Percentiles rank a stretch among this genome's conserved stretches.
These are phyloP conservation scores for Musa troglodytarum DNA, from an alignment of 176 grass and related monocot genomes.

Conservation along the genomic window DNA sequence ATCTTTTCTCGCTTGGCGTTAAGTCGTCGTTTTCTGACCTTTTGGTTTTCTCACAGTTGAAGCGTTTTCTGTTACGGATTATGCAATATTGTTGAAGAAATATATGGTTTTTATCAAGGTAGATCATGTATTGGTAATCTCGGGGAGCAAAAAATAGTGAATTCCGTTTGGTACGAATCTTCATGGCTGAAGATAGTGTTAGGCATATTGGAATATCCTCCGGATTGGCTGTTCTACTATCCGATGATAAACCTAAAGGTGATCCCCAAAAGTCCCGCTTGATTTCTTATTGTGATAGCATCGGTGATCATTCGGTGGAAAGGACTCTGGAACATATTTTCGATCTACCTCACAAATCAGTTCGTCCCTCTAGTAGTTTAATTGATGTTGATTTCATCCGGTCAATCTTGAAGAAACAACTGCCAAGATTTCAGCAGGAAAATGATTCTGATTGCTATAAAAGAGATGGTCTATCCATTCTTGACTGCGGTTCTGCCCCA, in stretches of 20 bases:
- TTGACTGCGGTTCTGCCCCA: slow-evolving; percentile 26
- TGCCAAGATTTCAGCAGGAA: slow-evolving; percentile 34
- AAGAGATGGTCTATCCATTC: slow-evolving; percentile 22
- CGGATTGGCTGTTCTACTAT: slow-evolving; percentile 62
- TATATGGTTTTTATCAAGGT: not conserved
- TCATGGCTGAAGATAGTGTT: slow-evolving; percentile 52
- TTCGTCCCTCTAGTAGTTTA: slow-evolving; percentile 17
- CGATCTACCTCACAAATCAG: slow-evolving; percentile 58
- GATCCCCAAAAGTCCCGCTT: slow-evolving; percentile 64
- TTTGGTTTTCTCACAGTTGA: not conserved
- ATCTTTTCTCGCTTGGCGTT: not conserved
- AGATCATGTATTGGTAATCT: not conserved
- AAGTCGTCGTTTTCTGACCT: not conserved
- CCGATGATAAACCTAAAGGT: slow-evolving; percentile 40
- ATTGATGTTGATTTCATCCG: slow-evolving; percentile 46
- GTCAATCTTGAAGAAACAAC: slow-evolving; percentile 42
- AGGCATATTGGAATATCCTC: slow-evolving; percentile 51
- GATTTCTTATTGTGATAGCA: slow-evolving; percentile 68
- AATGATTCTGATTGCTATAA: slow-evolving; percentile 3
- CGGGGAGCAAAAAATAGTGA: slow-evolving; percentile 7
- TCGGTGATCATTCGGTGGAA: slow-evolving; percentile 56
- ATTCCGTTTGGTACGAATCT: not conserved
- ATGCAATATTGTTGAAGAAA: not conserved
- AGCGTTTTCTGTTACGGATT: not conserved
- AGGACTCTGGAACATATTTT: slow-evolving; percentile 72